Evolutionary conservation across 257 asterid genomes (phyloP).

Genomic region (Gynochthodes officinalis): DNA sequence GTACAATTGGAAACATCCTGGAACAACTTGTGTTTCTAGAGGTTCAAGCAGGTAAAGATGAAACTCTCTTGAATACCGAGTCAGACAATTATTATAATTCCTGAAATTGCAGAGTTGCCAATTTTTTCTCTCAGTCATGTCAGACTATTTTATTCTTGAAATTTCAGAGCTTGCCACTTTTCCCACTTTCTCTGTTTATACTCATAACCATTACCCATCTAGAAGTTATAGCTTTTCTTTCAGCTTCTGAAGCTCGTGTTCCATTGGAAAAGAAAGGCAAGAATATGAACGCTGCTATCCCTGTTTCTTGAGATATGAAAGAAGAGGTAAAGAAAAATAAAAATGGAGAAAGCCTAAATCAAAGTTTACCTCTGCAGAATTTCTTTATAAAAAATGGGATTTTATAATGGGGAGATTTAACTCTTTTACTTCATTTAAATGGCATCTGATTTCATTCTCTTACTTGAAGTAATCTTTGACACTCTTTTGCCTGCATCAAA

Average conservation of each 20-base stretch:
- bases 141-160: no score
- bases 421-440: not conserved
- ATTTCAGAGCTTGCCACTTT: no score
- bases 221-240: no score
- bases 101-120: no score
- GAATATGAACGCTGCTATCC: not conserved
- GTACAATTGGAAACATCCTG: not conserved
- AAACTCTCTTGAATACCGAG: not conserved
- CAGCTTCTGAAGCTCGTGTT: not conserved
- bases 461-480: not conserved
- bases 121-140: no score
- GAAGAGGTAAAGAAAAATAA: no score
- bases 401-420: not conserved
- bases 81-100: no score
- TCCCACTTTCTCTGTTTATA: no score
- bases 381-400: not conserved
- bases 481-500: not conserved
- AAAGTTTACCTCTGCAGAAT: not conserved
- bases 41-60: not conserved
- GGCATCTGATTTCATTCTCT: not conserved
- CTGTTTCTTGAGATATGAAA: not conserved
- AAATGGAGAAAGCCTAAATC: not conserved
- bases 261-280: not conserved
- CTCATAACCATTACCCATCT: no score
- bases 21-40: not conserved